These are phyloP conservation scores for Cardamine resedifolia DNA, from an alignment of 345 rosid genomes.

Conservation along the genomic window DNA sequence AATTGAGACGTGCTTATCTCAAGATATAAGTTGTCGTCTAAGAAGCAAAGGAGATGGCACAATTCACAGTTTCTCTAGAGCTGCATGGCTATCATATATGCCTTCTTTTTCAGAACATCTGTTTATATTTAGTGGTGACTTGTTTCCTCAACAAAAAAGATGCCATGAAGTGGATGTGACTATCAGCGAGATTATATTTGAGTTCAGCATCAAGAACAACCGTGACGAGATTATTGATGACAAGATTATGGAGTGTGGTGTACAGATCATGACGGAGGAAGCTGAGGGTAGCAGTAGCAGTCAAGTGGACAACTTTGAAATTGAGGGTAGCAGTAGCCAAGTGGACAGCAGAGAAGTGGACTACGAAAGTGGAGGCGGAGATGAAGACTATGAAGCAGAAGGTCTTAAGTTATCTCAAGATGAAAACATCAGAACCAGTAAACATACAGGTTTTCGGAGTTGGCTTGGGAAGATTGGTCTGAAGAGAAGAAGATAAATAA, in stretches of 20 bases:
- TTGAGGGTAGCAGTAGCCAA: background rate
- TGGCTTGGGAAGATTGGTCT: background rate
- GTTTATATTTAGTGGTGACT: background rate
- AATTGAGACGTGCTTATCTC: fast-evolving
- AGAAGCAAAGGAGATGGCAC: background rate
- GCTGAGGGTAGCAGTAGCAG: background rate
- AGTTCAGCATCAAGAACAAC: background rate
- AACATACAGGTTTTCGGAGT: background rate
- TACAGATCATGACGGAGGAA: conserved; percentile 3
- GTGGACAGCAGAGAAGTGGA: background rate
- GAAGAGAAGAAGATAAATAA: background rate
- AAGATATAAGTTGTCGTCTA: background rate
- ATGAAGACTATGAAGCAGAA: background rate
- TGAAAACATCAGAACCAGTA: background rate
- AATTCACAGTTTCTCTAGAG: background rate
- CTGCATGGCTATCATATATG: background rate
- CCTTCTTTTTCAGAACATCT: background rate
- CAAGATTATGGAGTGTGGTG: conserved; percentile 25
- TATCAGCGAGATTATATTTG: background rate
- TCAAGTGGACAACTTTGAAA: background rate
- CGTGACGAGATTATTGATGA: too few relatives aligned
- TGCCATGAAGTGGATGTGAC: background rate
- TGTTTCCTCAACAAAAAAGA: background rate
- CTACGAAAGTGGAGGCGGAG: background rate
- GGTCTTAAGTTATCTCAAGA: background rate